Evolutionary conservation across 495 filamentous ascomycete genomes (phyloP), one percentile per base, ranked within the genome.

Genomic region (Annulohypoxylon stygium): DNA sequence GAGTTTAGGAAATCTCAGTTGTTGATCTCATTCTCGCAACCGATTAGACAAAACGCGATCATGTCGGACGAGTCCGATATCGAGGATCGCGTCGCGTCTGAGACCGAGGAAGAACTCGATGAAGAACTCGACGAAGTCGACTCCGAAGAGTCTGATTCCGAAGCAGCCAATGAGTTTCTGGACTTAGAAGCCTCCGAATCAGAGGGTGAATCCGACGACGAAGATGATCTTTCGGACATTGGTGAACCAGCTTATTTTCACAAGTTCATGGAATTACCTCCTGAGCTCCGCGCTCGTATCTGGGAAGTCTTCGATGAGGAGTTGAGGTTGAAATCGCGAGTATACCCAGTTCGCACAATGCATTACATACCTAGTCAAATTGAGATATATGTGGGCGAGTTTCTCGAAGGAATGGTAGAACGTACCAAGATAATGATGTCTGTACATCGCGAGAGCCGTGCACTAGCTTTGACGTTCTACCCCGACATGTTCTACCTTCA

Each of bases 301-400:
- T 86, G 84, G 84, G 76, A 82, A 30, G 61, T 71, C 9, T 81
- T 82, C 43, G 81, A 81, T 53, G 78, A 79, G 0, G 76, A 82
- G 23, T 65, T 85, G 12, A 75, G 72, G 23, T 61, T 48, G 6
- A 74, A 78, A 25, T 47, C 67, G 1, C 78, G 80, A 25, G 71
- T 84, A 0, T 78, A 78, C 39, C 30, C 50, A 8, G 16, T 68
- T 78, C 18, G 20, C 5, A 4, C 26, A 4, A 5, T 50, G 39
- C 11, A 9, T 41, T 36, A 45, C 12, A n/a, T 14, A 4, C 4
- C 10, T n/a, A n/a, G 3, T 1, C 16, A 0, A n/a, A n/a, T 18
- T 5, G 14, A 67, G 0, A 9, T 77, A n/a, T 73, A 58, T 65
- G 73, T 74, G 9, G 50, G 48, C 47, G 53, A 53, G 0, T 23